A percentile compares a stretch with the other conserved stretches of the same genome.
phyloP scores from a whole-genome alignment of 768 basidiomycete genomes.

The Serendipita sp. region DNA sequence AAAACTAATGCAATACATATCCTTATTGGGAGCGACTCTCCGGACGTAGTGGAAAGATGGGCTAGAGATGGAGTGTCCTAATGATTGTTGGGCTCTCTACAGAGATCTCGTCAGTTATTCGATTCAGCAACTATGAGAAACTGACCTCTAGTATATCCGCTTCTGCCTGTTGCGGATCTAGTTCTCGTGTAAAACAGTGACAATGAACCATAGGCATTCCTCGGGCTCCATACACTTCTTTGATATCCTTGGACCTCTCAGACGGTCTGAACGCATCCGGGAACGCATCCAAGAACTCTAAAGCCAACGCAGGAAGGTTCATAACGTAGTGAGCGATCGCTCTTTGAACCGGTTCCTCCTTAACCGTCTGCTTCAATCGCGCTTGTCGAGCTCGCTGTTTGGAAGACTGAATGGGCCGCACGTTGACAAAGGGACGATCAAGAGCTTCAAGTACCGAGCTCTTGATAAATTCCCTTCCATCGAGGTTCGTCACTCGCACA shows the following conservation, averaged over 20 bases:
- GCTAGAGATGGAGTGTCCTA: slow-evolving; percentile 39
- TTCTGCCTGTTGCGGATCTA: slow-evolving; percentile 50
- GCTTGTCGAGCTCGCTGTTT: slow-evolving; percentile 27
- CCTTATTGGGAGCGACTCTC: slow-evolving; percentile 87
- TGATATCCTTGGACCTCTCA: slow-evolving; percentile 30
- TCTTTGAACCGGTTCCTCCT: slow-evolving; percentile 24
- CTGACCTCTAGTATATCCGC: slow-evolving; percentile 69
- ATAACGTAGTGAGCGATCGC: slow-evolving; percentile 83
- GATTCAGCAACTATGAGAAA: too few species aligned
- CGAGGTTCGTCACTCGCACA: slow-evolving; percentile 61
- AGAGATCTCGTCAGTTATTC: slow-evolving; percentile 7
- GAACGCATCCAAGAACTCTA: slow-evolving; percentile 81
- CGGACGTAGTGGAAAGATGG: slow-evolving; percentile 61
- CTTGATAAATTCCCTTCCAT: slow-evolving; percentile 78
- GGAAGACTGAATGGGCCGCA: slow-evolving; percentile 28
- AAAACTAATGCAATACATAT: slow-evolving; percentile 97
- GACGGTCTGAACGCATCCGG: slow-evolving; percentile 45
- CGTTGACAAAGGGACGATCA: slow-evolving; percentile 48
- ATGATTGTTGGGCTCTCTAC: slow-evolving; percentile 55
- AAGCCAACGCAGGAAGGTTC: slow-evolving; percentile 90
- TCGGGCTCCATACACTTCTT: slow-evolving; percentile 26
- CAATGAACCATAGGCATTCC: slow-evolving; percentile 88
- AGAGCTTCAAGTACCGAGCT: slow-evolving; percentile 35
- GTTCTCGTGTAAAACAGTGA: slow-evolving; percentile 87
- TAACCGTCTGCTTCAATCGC: slow-evolving; percentile 3